Conservation (phyloP, 2,329 filamentous ascomycete species). For the Plenodomus lindquistii region DNA sequence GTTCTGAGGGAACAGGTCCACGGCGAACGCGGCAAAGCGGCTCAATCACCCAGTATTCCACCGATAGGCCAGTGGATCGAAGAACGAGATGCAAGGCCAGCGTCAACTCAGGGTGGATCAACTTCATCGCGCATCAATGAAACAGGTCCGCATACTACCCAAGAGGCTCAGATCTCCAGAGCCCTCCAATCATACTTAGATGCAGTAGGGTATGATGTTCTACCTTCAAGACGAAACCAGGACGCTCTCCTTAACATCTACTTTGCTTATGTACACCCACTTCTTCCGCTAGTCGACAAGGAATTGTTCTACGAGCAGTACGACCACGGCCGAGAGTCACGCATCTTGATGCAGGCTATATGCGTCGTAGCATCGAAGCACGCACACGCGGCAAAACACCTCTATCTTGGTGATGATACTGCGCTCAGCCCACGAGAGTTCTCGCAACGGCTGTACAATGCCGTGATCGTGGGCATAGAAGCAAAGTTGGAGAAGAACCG, state of each 20-base stretch:
- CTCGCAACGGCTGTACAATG: constrained; percentile 50
- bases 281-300: constrained; percentile 53
- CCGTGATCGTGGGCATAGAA: constrained; percentile 47
- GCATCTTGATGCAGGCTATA: constrained; percentile 50
- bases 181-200: constrained; percentile 44
- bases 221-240: constrained; percentile 42
- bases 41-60: constrained; percentile 32
- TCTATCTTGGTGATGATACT: constrained; percentile 44
- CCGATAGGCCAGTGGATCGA: constrained; percentile 44
- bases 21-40: constrained; percentile 37
- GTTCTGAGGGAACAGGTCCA: constrained; percentile 49
- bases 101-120: constrained; percentile 27
- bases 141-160: constrained; percentile 35
- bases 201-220: constrained; percentile 40
- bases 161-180: constrained; percentile 37
- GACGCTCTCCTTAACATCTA: constrained; percentile 50
- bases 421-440: constrained; percentile 49
- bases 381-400: constrained; percentile 45
- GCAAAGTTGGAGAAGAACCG: constrained; percentile 50
- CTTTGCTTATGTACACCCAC: constrained; percentile 51
- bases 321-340: constrained; percentile 41
- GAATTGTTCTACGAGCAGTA: constrained; percentile 47
- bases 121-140: constrained; percentile 31
- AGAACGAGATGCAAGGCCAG: constrained; percentile 30
- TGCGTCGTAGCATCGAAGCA: constrained; percentile 56